Base-by-base conservation (phyloP, 331 rosid species). In the Quercus tomentella region DNA sequence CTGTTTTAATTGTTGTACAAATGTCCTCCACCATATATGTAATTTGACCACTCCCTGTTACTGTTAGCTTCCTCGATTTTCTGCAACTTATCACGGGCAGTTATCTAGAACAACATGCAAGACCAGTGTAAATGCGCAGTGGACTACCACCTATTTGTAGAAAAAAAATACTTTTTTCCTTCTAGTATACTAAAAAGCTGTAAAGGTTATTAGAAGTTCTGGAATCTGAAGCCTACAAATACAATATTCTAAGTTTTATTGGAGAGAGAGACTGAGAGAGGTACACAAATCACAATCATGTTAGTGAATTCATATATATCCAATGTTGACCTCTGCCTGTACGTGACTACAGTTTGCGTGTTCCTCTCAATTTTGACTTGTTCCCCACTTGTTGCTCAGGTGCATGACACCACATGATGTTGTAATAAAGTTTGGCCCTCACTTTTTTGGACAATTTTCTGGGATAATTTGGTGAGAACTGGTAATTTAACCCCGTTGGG, bases 331-430 rank as follows among this genome's bases (percentile, higher is more conserved):
- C 43, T 51, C 37, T 78, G 60, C 25, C 25, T 72, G 70, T 7
- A 35, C 43, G 43, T 54, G 77, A 67, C 11, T 16, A 75, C 55
- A 73, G 37, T 73, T 62, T 4, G 30, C 23, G 5, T 41, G 30
- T 7, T 60, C 49, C 45, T 35, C 67, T 9, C 1, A 21, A 25
- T 9, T 41, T 75, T 10, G 25, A 49, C 18, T 14, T 2, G n/a
- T 25, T 25, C 22, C 11, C 12, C 67, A 4, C 70, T 22, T 35
- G 83, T 16, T 69, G 77, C 56, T 77, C 60, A n/a, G 33, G 73
- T 70, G 10, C 84, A 73, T 82, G 86, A 70, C 79, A 65, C 45
- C 82, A 41, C 82, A 33, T 67, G 82, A 66, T 56, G 41, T 6
- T 22, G 63, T 31, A 56, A 70, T 70, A 72, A 70, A 56, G 81